Base-by-base conservation (phyloP, 1,139 yeast species). In the Nakaseomyces nivariensis region DNA sequence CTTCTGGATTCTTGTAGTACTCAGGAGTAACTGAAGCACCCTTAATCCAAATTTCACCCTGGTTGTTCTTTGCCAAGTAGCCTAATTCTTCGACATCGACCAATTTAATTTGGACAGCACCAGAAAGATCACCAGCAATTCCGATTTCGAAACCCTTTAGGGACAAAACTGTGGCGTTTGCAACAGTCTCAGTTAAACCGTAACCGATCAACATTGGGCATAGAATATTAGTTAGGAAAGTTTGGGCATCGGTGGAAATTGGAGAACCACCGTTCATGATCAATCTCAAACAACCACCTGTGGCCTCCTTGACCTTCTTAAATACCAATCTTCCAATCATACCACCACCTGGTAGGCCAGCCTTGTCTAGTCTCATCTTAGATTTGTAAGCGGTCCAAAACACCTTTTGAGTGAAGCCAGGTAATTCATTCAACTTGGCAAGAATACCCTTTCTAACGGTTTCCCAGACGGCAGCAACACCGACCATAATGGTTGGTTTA, bases 381-480 rank as follows among this genome's bases (percentile, higher is more conserved):
- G 94, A 79, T 59, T 77, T 76, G 70, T 74, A 89, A 11, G 96
- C 95, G 40, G 80, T 75, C 98, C 98, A 94, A 68, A 92, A 94
- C 44, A 92, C 61, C 67, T 79, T 85, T 70, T 89, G 96, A 40
- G 79, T 76, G 37, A 84, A 58, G 13, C 79, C 61, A 11, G 96
- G 86, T 62, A 77, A 77, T 60, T 79, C 78, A 57, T 75, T 73
- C 54, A 94, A 77, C 71, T 90, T 90, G 50, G 79, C 78, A 56
- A 87, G 59, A 52, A 92, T 85, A 51, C 98, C 99, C 73, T 92
- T 92, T 70, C 95, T 84, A 54, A 92, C 88, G 32, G 85, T 78
- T 73, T 92, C 99, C 96, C 97, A 94, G 50, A 92, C 97, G 2
- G 98, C 96, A 13, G 98, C 97, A 51, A 94, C 98, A 67, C 96